Percentiles rank a stretch among this genome's conserved stretches.
Conservation (phyloP, 108 stramenopile genomes). For the Seminavis robusta region DNA sequence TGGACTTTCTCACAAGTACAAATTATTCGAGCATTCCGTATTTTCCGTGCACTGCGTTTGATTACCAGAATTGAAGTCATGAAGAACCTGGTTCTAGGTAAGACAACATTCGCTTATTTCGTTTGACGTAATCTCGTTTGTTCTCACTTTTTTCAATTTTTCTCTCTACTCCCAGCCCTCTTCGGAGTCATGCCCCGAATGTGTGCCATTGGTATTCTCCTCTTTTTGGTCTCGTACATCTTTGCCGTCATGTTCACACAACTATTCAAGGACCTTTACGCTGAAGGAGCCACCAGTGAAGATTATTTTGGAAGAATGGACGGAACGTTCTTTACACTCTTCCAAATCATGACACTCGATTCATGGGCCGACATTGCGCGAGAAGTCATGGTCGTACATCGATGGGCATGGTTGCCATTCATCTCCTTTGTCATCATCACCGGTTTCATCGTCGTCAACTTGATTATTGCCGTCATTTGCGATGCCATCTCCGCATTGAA, state of each 20-base stretch:
- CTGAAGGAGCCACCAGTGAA: constrained; percentile 9
- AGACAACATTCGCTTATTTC: constrained; percentile 1
- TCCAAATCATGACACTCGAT: constrained; percentile 60
- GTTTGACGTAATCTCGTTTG: background rate
- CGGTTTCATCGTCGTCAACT: constrained; percentile 72
- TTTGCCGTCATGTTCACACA: constrained; percentile 73
- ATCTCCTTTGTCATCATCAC: constrained; percentile 63
- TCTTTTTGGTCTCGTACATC: constrained; percentile 52
- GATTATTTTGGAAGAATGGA: constrained; percentile 60
- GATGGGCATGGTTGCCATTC: constrained; percentile 64
- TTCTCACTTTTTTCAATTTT: background rate
- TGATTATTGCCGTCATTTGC: constrained; percentile 83
- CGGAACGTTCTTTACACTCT: constrained; percentile 46
- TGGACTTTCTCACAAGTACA: constrained; percentile 61
- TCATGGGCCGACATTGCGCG: constrained; percentile 44
- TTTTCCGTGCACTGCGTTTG: constrained; percentile 71
- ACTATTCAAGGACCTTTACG: constrained; percentile 41
- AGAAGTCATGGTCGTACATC: constrained; percentile 36
- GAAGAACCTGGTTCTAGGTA: constrained; percentile 56
- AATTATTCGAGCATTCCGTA: constrained; percentile 74
- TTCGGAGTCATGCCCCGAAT: constrained; percentile 60
- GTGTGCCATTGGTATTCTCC: constrained; percentile 43
- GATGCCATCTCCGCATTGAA: constrained; percentile 61
- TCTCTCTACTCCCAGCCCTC: constrained; percentile 35
- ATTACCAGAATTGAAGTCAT: constrained; percentile 65